These are phyloP conservation scores for Suhomyces bribrorum DNA, from an alignment of 1,139 yeast species.

Conservation along the genomic window DNA sequence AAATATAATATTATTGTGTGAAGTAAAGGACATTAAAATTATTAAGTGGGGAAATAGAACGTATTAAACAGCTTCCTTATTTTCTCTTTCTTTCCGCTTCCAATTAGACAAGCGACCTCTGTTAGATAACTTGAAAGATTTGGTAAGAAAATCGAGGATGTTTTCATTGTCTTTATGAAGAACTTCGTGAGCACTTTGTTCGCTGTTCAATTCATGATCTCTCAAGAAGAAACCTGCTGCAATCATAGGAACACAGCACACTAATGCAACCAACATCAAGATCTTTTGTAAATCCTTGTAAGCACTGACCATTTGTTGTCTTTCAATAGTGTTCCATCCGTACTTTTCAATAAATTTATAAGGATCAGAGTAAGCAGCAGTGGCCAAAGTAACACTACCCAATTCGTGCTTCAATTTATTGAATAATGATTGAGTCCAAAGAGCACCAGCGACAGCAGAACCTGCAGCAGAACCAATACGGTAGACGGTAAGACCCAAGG, in stretches of 20 bases:
- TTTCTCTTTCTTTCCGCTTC: too few species aligned
- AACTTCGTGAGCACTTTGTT: constrained; percentile 6
- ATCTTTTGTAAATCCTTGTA: constrained; percentile 37
- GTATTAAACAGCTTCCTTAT: background rate
- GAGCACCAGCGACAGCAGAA: constrained; percentile 38
- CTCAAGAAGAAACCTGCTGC: constrained; percentile 33
- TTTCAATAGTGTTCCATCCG: constrained; percentile 36
- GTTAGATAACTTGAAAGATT: constrained; percentile 1
- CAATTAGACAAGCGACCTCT: too few species aligned
- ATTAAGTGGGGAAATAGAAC: too few species aligned
- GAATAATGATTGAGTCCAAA: constrained; percentile 37
- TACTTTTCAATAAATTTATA: constrained; percentile 27
- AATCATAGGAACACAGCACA: constrained; percentile 37
- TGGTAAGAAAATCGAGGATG: constrained; percentile 1
- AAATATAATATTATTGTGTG: too few species aligned
- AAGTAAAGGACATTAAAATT: too few species aligned
- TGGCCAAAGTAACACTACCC: constrained; percentile 26
- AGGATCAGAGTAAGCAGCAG: constrained; percentile 31
- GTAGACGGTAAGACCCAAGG: constrained; percentile 35
- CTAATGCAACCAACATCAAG: constrained; percentile 33
- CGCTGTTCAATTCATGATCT: constrained; percentile 29
- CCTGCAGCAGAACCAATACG: constrained; percentile 41
- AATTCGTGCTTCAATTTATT: constrained; percentile 20
- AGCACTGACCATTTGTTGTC: constrained; percentile 32
- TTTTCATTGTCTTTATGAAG: constrained; percentile 4